Conservation (phyloP, 441 rosid species). For the Aquilaria agallochum region DNA sequence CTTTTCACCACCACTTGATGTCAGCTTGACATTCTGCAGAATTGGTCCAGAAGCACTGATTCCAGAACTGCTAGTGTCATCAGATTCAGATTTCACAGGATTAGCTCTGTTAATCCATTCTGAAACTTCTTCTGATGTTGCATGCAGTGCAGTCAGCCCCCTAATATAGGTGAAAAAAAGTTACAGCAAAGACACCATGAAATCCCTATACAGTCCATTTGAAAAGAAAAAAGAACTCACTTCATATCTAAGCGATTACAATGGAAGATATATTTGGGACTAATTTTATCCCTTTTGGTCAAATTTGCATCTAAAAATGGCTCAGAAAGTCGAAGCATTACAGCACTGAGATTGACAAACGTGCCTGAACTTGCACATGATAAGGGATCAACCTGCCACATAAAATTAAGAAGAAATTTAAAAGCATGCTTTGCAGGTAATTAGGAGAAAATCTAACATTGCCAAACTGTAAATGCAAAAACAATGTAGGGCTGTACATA, state of each 20-base stretch:
- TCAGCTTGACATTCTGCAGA: slow-evolving; percentile 25
- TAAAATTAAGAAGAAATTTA: slow-evolving; percentile 1
- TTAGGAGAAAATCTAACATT: not conserved
- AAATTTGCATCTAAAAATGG: slow-evolving; percentile 87
- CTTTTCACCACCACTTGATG: slow-evolving; percentile 33
- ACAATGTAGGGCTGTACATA: no score
- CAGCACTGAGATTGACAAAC: slow-evolving; percentile 96
- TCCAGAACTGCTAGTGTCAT: slow-evolving; percentile 78
- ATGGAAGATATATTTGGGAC: slow-evolving; percentile 72
- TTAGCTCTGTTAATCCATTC: slow-evolving; percentile 65
- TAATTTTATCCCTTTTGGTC: slow-evolving; percentile 81
- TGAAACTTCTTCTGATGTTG: slow-evolving; percentile 90
- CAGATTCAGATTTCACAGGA: slow-evolving; percentile 40
- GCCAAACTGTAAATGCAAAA: no score
- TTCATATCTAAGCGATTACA: slow-evolving; percentile 74
- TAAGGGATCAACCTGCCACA: slow-evolving; percentile 79
- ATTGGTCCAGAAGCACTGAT: slow-evolving; percentile 27
- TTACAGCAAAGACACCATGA: no score
- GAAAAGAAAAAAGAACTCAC: slow-evolving; percentile 29
- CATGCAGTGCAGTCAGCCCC: slow-evolving; percentile 81
- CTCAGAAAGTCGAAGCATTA: slow-evolving; percentile 88
- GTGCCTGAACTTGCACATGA: slow-evolving; percentile 98
- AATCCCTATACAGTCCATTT: no score
- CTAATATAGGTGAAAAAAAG: slow-evolving; percentile 28
- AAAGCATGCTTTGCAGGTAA: not conserved